A percentile compares a stretch with the other conserved stretches of the same genome.
phyloP scores from a whole-genome alignment of 2,329 filamentous ascomycete species.

The Trichoderma gracile region DNA sequence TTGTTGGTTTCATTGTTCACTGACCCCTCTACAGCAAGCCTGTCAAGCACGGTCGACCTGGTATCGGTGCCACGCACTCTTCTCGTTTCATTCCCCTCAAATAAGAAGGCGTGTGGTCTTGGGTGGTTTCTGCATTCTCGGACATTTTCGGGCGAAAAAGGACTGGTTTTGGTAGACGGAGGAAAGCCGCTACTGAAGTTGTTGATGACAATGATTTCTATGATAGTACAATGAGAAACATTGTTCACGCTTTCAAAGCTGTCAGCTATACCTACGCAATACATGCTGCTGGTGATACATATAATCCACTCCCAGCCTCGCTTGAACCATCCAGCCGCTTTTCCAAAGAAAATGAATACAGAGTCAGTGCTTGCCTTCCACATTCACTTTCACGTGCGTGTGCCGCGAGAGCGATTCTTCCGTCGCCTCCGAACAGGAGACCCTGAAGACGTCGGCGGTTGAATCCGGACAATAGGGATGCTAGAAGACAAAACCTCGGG shows the following conservation, averaged over 20 bases:
- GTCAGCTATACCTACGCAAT: background rate
- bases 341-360: background rate
- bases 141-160: conserved; percentile 57
- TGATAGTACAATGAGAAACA: conserved; percentile 47
- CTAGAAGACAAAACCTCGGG: too few relatives aligned
- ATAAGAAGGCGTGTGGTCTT: conserved; percentile 68
- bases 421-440: too few relatives aligned
- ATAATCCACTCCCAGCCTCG: conserved; percentile 6
- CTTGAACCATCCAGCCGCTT: background rate
- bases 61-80: conserved; percentile 99
- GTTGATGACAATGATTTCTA: conserved; percentile 49
- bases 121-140: conserved; percentile 60
- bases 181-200: conserved; percentile 47
- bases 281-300: conserved; percentile 2
- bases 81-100: conserved; percentile 99
- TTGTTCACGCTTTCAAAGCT: conserved; percentile 36
- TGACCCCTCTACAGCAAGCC: conserved; percentile 76
- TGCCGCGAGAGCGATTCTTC: background rate
- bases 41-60: conserved; percentile 99
- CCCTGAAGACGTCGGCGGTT: too few relatives aligned
- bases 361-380: background rate
- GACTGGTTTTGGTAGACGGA: conserved; percentile 55
- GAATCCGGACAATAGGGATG: too few relatives aligned
- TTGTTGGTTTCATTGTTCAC: conserved; percentile 32
- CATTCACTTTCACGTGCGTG: too few relatives aligned